Evolutionary conservation across 208 protist genomes (phyloP), one percentile per base, ranked within the genome.

Genomic region (Wallacemonas sp.): DNA sequence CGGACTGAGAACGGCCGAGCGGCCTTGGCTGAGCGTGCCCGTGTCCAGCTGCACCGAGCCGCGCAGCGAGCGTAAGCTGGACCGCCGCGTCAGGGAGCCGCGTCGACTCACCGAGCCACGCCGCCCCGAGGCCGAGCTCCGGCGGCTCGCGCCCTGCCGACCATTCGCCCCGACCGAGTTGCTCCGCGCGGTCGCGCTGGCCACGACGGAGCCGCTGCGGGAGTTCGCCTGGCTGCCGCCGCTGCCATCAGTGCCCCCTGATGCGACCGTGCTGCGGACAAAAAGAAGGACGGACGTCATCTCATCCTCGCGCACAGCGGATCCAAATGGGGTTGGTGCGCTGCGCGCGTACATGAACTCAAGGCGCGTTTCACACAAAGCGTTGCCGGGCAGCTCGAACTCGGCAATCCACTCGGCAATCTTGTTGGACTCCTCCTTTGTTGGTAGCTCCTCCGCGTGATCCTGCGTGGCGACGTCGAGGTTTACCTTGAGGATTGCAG

Each of bases 331-430:
- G 36, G 36, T 41, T 7, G 36, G 36, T 41, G 20, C 20, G 39
- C 22, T 64, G 57, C 57, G 49, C 11, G 42, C 38, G 45, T 57
- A 70, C 28, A 73, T 69, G 22, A 16, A 2, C 2, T 70, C 39
- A 18, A 76, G 25, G 11, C 42, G 31, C 3, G 74, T 70, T 23
- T 65, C 63, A 11, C 28, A 59, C 31, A 66, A 52, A 2, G 36
- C 52, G 25, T 67, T n/a, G 3, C 42, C 54, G 11, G 33, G 46
- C 14, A 62, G n/a, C 33, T 74, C 45, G 38, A 89, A 76, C 59
- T 74, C 67, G 0, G 42, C 52, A 55, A 89, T 89, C 65, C 76
- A 82, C 33, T 77, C 70, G 10, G 75, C 70, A 10, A 89, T 70
- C 10, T 55, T 65, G 22, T 80, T 67, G 57, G 70, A 57, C 54